These are phyloP conservation scores for Fusarium scirpi DNA, from an alignment of 2,329 filamentous ascomycete genomes.

Conservation along the genomic window DNA sequence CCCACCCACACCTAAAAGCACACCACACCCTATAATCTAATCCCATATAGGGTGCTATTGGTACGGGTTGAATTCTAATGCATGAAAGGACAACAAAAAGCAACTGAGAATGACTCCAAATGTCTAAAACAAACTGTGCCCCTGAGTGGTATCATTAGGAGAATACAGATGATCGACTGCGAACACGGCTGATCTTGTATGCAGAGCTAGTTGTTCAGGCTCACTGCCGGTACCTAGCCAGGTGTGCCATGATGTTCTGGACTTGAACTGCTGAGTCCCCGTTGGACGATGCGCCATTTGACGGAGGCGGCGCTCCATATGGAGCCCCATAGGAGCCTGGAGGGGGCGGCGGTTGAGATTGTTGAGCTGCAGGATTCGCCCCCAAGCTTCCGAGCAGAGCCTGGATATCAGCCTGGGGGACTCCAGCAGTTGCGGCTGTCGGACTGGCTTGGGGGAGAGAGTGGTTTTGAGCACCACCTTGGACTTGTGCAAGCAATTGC, in stretches of 20 bases:
- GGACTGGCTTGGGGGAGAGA: constrained; percentile 30
- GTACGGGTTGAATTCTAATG: constrained; percentile 27
- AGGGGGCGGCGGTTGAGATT: constrained; percentile 25
- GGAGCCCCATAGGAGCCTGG: constrained; percentile 44
- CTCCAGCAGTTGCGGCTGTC: constrained; percentile 42
- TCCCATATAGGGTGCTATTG: constrained; percentile 12
- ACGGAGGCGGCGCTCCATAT: constrained; percentile 49
- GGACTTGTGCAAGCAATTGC: constrained; percentile 73
- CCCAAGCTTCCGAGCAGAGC: constrained; percentile 59
- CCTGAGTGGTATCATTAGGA: constrained; percentile 33
- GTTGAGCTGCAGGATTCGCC: constrained; percentile 42
- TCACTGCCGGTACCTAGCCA: constrained; percentile 72
- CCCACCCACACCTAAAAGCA: constrained; percentile 5
- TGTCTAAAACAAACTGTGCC: constrained; percentile 26
- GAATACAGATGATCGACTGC: constrained; percentile 19
- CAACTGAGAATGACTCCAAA: constrained; percentile 16
- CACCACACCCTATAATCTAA: constrained; percentile 20
- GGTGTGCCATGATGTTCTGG: constrained; percentile 80
- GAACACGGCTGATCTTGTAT: not conserved
- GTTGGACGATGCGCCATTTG: constrained; percentile 46
- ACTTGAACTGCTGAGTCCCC: constrained; percentile 65
- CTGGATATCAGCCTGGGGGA: constrained; percentile 59
- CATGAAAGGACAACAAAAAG: constrained; percentile 11
- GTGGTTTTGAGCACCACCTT: constrained; percentile 41
- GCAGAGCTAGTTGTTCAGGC: not conserved